Evolutionary conservation across 805 yeast species (phyloP), one percentile per base, ranked within the genome.

Genomic region (Saccharomycopsis fodiens): DNA sequence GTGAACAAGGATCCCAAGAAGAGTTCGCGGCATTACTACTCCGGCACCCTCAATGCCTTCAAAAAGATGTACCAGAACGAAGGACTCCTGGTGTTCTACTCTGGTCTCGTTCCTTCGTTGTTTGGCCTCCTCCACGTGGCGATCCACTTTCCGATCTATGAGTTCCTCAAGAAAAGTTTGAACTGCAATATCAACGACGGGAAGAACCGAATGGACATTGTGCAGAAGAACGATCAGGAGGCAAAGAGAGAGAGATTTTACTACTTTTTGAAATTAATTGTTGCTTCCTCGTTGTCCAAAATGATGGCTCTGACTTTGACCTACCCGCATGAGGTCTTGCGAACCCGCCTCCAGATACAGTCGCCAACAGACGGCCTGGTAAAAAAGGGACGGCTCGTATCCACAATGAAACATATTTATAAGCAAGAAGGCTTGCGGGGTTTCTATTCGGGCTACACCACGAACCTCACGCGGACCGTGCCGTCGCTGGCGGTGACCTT

Each of bases 401-500:
- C 59, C 21, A 64, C 70, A 13, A 58, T 73, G 16, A 50, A 54
- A 32, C 58, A 65, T 12, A 72, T 83, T 39, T 75, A 71, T 57
- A 53, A 58, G 48, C 76, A 72, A 44, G 96, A 89, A 59, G 96
- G 97, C 2, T 52, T 82, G 44, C 62, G 70, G 31, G 96, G 93
- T 2, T 91, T 87, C 60, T 93, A 93, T 59, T 81, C 93, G 1
- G 98, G 98, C 0, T 84, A 89, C 56, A 72, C 79, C 1, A 81
- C 94, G 17, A 93, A 93, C 59, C 66, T 93, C 57, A 76, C 86
- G 25, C 70, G 98, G 55, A 93, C 98, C 0, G 86, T 91, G 0
- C 98, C 98, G 3, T 89, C 96, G 1, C 78, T 88, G 55, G 97
- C 97, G 1, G 86, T 91, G n/a, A 93, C 98, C 2, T 69, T 93